phyloP scores from a whole-genome alignment of 2,329 filamentous ascomycete genomes.

The Ploettnerulaceae sp. region DNA sequence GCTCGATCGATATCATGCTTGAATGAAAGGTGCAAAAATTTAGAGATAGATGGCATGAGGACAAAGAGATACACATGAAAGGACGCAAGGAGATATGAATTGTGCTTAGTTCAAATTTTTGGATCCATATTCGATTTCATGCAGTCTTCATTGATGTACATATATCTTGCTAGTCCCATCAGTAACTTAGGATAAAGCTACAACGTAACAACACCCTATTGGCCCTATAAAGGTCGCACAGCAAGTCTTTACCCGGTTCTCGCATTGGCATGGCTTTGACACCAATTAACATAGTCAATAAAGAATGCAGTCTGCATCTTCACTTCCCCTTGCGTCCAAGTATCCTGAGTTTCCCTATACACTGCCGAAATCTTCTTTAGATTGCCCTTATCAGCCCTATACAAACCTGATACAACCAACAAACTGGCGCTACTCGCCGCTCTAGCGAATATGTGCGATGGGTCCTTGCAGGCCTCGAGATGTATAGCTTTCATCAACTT shows the following conservation, averaged over 20 bases:
- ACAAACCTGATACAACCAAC: constrained; percentile 59
- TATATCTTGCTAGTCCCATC: too few relatives aligned
- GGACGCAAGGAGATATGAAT: too few relatives aligned
- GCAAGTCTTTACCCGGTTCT: too few relatives aligned
- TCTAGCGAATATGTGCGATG: constrained; percentile 65
- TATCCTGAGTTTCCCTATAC: constrained; percentile 58
- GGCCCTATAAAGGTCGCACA: too few relatives aligned
- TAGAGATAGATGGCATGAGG: too few relatives aligned
- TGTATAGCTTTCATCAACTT: constrained; percentile 64
- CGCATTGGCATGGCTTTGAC: constrained; percentile 42
- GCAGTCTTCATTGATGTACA: too few relatives aligned
- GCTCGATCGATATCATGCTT: too few relatives aligned
- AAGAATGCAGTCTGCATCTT: constrained; percentile 63
- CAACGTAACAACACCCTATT: too few relatives aligned
- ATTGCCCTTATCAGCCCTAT: constrained; percentile 47
- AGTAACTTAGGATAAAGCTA: neutral
- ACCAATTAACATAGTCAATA: constrained; percentile 72
- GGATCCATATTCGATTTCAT: too few relatives aligned
- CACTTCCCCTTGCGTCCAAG: constrained; percentile 53
- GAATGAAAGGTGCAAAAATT: too few relatives aligned
- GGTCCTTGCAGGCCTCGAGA: constrained; percentile 55
- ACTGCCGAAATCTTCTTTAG: constrained; percentile 54
- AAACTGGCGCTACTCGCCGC: constrained; percentile 71
- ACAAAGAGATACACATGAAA: too few relatives aligned
- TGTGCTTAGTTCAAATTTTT: too few relatives aligned